Conservation (phyloP, 495 filamentous ascomycete species). For the Xylaria telfairii region DNA sequence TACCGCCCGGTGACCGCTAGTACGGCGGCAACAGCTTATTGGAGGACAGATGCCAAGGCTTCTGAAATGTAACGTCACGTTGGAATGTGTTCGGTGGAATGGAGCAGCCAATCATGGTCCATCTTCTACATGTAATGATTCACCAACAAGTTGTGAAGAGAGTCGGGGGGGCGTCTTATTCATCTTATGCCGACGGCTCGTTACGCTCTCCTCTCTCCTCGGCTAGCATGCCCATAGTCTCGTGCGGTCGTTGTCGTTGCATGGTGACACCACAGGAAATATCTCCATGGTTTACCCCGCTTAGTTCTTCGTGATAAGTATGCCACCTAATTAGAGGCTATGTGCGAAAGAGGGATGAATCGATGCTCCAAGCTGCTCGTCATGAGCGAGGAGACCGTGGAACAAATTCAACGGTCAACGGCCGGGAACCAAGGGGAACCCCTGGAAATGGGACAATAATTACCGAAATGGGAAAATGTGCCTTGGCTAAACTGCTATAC, state of each 20-base stretch:
- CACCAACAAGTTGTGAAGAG: constrained; percentile 15
- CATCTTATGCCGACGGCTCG: constrained; percentile 15
- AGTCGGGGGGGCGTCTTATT: not conserved
- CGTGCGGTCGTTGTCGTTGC: constrained; percentile 11
- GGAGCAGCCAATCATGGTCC: constrained; percentile 16
- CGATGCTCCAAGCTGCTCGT: constrained; percentile 19
- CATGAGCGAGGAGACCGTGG: not conserved
- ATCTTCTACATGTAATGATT: constrained; percentile 4
- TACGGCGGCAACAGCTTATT: constrained; percentile 18
- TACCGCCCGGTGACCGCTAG: constrained; percentile 23
- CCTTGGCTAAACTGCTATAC: not conserved
- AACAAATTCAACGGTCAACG: constrained; percentile 13
- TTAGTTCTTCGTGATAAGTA: not conserved
- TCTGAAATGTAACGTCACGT: constrained; percentile 28
- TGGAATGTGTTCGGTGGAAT: constrained; percentile 8
- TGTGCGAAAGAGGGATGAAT: constrained; percentile 4
- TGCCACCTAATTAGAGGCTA: not conserved
- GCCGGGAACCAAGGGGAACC: not conserved
- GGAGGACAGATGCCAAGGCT: constrained; percentile 20
- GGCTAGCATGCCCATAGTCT: constrained; percentile 14
- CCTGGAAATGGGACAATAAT: constrained; percentile 5
- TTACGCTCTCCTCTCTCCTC: not conserved
- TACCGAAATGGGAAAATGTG: constrained; percentile 17
- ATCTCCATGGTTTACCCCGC: constrained; percentile 13
- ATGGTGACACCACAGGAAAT: constrained; percentile 10